A percentile compares a stretch with the other conserved stretches of the same genome.
Evolutionary conservation across 148 eudicot genomes (phyloP).

Genomic region (Tetragonia tetragonoides): DNA sequence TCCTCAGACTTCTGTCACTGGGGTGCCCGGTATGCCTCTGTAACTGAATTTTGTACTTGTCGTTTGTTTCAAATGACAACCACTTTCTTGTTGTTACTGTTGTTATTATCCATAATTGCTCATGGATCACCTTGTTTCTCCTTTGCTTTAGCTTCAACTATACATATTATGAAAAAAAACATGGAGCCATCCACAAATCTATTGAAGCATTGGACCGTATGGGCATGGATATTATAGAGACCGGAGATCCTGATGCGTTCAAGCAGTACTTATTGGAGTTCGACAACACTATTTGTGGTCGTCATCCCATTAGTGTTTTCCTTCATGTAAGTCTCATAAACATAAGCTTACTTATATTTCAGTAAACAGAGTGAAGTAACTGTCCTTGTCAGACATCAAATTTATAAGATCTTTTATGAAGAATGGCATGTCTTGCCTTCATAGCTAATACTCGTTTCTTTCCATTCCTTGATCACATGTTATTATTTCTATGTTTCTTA

Average conservation of each 20-base stretch:
- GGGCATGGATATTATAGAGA: constrained; percentile 94
- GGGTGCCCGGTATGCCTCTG: constrained; percentile 79
- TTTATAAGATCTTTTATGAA: neutral
- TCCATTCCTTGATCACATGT: neutral
- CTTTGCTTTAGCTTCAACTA: constrained; percentile 66
- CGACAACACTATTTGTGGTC: constrained; percentile 97
- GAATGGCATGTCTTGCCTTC: neutral
- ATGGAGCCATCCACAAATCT: constrained; percentile 84
- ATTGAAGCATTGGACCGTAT: constrained; percentile 84
- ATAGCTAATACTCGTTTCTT: neutral
- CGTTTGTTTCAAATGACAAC: neutral
- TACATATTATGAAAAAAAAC: constrained; percentile 70
- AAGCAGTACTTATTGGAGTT: constrained; percentile 72
- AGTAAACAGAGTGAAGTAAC: no score
- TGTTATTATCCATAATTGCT: neutral
- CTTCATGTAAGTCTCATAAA: constrained; percentile 74
- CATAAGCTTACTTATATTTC: neutral
- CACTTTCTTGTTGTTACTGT: neutral
- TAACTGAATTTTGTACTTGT: neutral
- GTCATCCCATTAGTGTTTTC: constrained; percentile 90
- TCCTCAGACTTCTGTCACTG: constrained; percentile 99
- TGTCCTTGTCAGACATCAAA: no score
- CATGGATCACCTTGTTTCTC: neutral
- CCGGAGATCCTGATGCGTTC: constrained; percentile 88
- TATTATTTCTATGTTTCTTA: neutral